phyloP scores from a whole-genome alignment of 1,284 basidiomycete species.

The Cutaneotrichosporon sp. region DNA sequence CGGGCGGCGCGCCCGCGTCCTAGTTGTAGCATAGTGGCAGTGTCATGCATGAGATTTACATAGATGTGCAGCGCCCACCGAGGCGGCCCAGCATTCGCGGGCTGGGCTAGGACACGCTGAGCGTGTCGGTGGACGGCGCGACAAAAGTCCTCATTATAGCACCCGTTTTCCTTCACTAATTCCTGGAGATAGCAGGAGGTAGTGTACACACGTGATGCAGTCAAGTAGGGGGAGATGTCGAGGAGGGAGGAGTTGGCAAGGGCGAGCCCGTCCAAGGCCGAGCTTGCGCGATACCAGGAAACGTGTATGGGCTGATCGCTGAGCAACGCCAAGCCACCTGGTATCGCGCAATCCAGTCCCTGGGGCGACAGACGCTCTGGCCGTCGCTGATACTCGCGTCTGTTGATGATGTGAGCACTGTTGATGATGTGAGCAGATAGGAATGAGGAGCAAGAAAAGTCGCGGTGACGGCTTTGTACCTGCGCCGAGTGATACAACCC shows the following conservation, averaged over 20 bases:
- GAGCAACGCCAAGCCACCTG: not conserved
- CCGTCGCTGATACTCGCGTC: not conserved
- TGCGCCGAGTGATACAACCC: not conserved
- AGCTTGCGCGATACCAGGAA: not conserved
- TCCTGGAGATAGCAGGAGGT: slow-evolving; percentile 39
- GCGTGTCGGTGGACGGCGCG: slow-evolving; percentile 26
- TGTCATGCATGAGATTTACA: not conserved
- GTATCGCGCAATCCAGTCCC: not conserved
- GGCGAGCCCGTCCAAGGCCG: too few species aligned
- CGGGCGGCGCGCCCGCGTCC: slow-evolving; percentile 1
- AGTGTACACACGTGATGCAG: slow-evolving; percentile 49
- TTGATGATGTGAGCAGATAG: not conserved
- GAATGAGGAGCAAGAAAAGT: not conserved
- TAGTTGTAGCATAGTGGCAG: slow-evolving; percentile 6
- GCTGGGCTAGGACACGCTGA: slow-evolving; percentile 7
- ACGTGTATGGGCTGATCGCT: not conserved
- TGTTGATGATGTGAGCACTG: not conserved
- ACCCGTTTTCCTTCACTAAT: slow-evolving; percentile 49
- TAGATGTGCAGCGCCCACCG: slow-evolving; percentile 22
- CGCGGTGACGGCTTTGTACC: not conserved
- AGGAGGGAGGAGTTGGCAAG: not conserved
- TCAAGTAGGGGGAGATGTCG: not conserved
- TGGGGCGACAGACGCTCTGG: not conserved
- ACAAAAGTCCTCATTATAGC: slow-evolving; percentile 46
- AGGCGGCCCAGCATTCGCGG: slow-evolving; percentile 4